Conservation (phyloP, 2,329 filamentous ascomycete genomes). For the Drechslera avenae region DNA sequence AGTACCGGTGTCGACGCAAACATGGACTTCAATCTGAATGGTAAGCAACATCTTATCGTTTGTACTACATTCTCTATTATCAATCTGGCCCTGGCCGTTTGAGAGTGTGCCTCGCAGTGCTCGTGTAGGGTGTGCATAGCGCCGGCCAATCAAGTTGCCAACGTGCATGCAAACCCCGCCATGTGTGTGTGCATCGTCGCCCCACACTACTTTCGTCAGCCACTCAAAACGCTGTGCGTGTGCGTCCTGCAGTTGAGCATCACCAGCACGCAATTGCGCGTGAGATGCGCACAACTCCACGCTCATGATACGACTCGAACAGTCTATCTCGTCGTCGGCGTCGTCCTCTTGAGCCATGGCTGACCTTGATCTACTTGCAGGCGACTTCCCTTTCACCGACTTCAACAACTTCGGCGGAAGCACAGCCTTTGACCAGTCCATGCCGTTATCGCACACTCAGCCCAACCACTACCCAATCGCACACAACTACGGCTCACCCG, state of each 20-base stretch:
- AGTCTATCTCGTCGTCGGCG: conserved; percentile 10
- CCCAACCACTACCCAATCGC: conserved; percentile 32
- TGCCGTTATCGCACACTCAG: conserved; percentile 38
- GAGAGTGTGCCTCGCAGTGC: conserved; percentile 17
- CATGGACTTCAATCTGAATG: conserved; percentile 45
- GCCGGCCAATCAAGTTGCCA: conserved; percentile 30
- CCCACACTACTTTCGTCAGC: conserved; percentile 33
- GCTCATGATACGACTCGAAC: conserved; percentile 14
- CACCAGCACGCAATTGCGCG: conserved; percentile 47
- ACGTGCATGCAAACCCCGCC: conserved; percentile 36
- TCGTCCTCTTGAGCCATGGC: conserved; percentile 30
- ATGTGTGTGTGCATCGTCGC: conserved; percentile 30
- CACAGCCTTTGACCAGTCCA: conserved; percentile 39
- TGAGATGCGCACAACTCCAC: conserved; percentile 17
- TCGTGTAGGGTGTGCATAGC: conserved; percentile 19
- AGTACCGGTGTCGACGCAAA: conserved; percentile 27
- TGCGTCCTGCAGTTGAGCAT: conserved; percentile 29
- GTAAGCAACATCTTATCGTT: conserved; percentile 33
- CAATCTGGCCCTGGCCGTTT: conserved; percentile 12
- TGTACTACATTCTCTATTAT: conserved; percentile 9
- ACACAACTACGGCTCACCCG: conserved; percentile 35
- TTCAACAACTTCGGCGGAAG: conserved; percentile 49
- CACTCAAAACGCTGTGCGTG: conserved; percentile 29
- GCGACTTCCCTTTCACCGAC: conserved; percentile 55
- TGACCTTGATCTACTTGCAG: conserved; percentile 46